Evolutionary conservation across 2,329 filamentous ascomycete genomes (phyloP).

Genomic region (Lachnellula suecica): DNA sequence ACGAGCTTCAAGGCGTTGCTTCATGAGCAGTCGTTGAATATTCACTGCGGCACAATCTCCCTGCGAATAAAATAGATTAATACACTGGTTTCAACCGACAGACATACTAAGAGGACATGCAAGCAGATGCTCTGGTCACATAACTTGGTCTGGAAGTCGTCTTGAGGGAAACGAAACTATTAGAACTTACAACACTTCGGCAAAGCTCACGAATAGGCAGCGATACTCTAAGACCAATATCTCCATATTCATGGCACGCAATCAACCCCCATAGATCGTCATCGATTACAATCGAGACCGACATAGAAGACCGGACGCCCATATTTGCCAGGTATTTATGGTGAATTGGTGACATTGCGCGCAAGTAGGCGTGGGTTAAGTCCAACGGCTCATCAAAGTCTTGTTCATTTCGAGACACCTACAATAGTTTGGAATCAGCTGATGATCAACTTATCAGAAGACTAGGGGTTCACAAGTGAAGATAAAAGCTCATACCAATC

Average conservation of each 20-base stretch:
- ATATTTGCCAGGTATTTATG: constrained; percentile 84
- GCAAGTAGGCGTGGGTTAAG: constrained; percentile 79
- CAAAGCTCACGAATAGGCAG: constrained; percentile 92
- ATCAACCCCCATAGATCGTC: constrained; percentile 84
- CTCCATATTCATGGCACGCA: constrained; percentile 77
- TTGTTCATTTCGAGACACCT: constrained; percentile 70
- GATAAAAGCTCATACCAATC: constrained; percentile 44
- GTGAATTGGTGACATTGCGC: constrained; percentile 87
- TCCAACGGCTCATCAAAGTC: constrained; percentile 75
- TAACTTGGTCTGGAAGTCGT: too few species aligned
- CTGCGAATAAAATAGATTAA: too few species aligned
- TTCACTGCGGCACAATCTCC: constrained; percentile 22
- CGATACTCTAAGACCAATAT: constrained; percentile 75
- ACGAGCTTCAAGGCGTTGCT: constrained; percentile 17
- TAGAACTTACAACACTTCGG: constrained; percentile 75
- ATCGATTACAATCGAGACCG: constrained; percentile 84
- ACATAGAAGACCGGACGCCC: constrained; percentile 88
- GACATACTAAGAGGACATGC: too few species aligned
- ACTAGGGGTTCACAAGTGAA: background rate
- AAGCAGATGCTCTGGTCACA: too few species aligned
- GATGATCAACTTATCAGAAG: background rate
- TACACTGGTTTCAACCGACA: too few species aligned
- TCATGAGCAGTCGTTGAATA: constrained; percentile 21
- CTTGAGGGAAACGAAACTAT: too few species aligned
- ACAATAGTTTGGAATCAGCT: background rate